phyloP scores from a whole-genome alignment of 805 yeast genomes.

The Candida orba region DNA sequence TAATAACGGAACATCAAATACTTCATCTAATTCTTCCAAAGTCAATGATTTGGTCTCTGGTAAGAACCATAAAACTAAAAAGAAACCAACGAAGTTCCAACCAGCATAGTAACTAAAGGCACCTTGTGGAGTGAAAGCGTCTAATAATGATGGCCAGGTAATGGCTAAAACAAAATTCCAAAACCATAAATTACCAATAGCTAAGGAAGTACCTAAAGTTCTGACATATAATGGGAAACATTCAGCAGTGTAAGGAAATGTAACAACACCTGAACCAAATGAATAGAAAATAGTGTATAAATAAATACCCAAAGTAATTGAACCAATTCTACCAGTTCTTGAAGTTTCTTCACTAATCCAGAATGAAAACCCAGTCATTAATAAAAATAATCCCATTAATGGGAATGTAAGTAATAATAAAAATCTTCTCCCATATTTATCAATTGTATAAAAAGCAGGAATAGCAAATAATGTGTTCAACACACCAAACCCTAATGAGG shows the following conservation, averaged over 20 bases:
- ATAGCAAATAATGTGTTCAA: slow-evolving; percentile 73
- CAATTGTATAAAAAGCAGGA: slow-evolving; percentile 78
- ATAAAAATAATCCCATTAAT: slow-evolving; percentile 50
- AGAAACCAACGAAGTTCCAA: slow-evolving; percentile 68
- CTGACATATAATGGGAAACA: slow-evolving; percentile 73
- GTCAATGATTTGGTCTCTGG: slow-evolving; percentile 65
- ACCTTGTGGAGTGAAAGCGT: slow-evolving; percentile 69
- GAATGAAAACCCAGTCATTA: slow-evolving; percentile 64
- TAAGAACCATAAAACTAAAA: slow-evolving; percentile 61
- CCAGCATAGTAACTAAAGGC: slow-evolving; percentile 88
- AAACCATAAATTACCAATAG: slow-evolving; percentile 71
- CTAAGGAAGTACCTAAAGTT: slow-evolving; percentile 74
- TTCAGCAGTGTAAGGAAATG: slow-evolving; percentile 84
- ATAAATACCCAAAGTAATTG: slow-evolving; percentile 68
- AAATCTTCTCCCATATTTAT: slow-evolving; percentile 65
- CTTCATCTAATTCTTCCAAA: slow-evolving; percentile 66
- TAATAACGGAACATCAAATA: slow-evolving; percentile 50
- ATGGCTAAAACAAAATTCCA: slow-evolving; percentile 64
- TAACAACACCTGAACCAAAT: slow-evolving; percentile 85
- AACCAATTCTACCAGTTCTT: slow-evolving; percentile 51
- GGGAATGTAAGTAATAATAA: slow-evolving; percentile 56
- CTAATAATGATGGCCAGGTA: slow-evolving; percentile 70
- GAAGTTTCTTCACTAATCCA: slow-evolving; percentile 44
- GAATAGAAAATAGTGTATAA: slow-evolving; percentile 68
- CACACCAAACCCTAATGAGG: slow-evolving; percentile 84